Base-by-base conservation (phyloP, 768 basidiomycete species). In the Cystofilobasidium ferigula region DNA sequence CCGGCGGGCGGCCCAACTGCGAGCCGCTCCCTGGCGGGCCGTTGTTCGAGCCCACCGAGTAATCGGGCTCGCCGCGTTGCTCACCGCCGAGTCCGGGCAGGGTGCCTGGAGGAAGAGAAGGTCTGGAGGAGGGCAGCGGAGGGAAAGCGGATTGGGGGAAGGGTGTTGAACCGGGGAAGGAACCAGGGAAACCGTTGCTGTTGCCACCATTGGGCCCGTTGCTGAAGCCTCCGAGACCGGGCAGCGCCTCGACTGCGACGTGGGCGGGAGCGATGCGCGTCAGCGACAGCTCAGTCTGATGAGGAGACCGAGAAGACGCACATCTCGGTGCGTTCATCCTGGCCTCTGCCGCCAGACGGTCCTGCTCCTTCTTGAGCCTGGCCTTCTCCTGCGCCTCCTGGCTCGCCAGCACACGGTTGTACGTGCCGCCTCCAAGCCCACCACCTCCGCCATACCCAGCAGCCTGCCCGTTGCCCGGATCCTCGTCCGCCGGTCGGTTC, bases 381-480 rank as follows among this genome's bases (percentile, higher is more conserved):
- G 40, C 57, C 22, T 58, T 58, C 57, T 58, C 57, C 26, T 36
- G 36, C 24, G 57, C 57, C 57, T 36, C 57, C 57, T 58, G 36
- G 24, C 36, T 38, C 4, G 57, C 57, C 4, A 62, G 36, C 40
- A 62, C 30, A 28, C 64, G 47, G n/a, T 45, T 61, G 59, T 66
- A 66, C 22, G 64, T 53, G 51, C 64, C 64, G 30, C 64, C 64
- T 40, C 64, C 64, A 20, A 66, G 47, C 2, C 64, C 64, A 30
- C 64, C 64, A 3, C 64, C 64, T n/a, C 64, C 64, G 0, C 64
- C 64, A 34, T 66, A 66, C 4, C 64, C 64, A 8, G 64, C 64
- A 10, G 64, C 64, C 45, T 57, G 57, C 32, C 64, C 64, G 47
- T 59, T 66, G 16, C 43, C 36, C 36, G 59, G 64, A 36, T 66